Evolutionary conservation across 768 basidiomycete genomes (phyloP).

Genomic region (Amanita polypyramis): DNA sequence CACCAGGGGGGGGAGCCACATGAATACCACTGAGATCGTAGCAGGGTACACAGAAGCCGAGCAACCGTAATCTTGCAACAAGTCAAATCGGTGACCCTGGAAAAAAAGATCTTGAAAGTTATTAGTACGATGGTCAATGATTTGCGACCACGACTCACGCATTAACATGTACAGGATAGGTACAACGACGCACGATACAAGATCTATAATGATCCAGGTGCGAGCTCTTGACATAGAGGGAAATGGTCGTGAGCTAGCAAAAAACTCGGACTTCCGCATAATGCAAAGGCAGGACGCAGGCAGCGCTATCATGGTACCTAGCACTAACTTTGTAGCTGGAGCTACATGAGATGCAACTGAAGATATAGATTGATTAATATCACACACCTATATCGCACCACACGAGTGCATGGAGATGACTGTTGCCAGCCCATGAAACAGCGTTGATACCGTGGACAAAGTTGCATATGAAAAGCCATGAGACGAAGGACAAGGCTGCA

Average conservation of each 20-base stretch:
- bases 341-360: background rate
- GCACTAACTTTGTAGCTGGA: conserved; percentile 7
- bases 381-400: conserved; percentile 72
- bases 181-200: conserved; percentile 38
- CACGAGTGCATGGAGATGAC: conserved; percentile 30
- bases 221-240: conserved; percentile 22
- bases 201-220: conserved; percentile 33
- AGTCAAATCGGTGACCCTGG: conserved; percentile 55
- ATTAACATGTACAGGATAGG: conserved; percentile 50
- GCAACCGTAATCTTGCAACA: conserved; percentile 49
- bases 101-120: conserved; percentile 35
- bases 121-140: background rate
- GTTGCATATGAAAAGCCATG: conserved; percentile 41
- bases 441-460: conserved; percentile 46
- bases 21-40: conserved; percentile 27
- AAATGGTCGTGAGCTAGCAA: conserved; percentile 35
- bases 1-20: conserved; percentile 36
- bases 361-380: background rate
- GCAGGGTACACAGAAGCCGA: conserved; percentile 35
- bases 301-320: conserved; percentile 44
- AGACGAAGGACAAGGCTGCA: conserved; percentile 34
- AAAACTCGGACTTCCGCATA: conserved; percentile 39
- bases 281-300: conserved; percentile 51
- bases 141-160: conserved; percentile 29
- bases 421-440: conserved; percentile 50